phyloP scores from a whole-genome alignment of 2,329 filamentous ascomycete genomes.

The Cytospora piceicola region DNA sequence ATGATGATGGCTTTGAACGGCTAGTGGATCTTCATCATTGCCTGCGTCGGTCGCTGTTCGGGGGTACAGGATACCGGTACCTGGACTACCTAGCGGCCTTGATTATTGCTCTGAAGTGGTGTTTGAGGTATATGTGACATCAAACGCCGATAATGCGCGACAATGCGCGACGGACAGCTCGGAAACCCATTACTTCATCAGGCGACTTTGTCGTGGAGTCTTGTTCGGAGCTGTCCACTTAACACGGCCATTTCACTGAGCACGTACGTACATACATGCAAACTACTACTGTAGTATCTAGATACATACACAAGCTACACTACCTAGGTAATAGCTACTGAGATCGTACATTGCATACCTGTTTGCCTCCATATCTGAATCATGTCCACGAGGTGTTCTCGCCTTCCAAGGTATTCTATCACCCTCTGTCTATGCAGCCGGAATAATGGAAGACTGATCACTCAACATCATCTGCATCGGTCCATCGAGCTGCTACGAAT shows the following conservation, averaged over 20 bases:
- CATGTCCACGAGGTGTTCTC: too few relatives aligned
- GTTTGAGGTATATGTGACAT: slow-evolving; percentile 22
- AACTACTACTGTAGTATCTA: too few relatives aligned
- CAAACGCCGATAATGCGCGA: slow-evolving; percentile 10
- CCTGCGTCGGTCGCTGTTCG: slow-evolving; percentile 1
- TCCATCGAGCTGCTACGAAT: slow-evolving; percentile 11
- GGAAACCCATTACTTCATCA: slow-evolving; percentile 11
- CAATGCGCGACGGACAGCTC: not conserved
- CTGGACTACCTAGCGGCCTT: not conserved
- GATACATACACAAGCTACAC: not conserved
- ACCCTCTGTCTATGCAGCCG: slow-evolving; percentile 17
- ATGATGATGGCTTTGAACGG: not conserved
- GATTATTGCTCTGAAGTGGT: not conserved
- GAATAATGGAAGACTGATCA: slow-evolving; percentile 12
- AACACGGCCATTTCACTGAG: too few relatives aligned
- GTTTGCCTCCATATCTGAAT: not conserved
- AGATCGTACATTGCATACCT: too few relatives aligned
- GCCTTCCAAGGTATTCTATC: not conserved
- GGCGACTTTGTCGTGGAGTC: not conserved
- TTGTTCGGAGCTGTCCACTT: not conserved
- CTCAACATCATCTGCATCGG: slow-evolving; percentile 11
- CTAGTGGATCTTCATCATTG: not conserved
- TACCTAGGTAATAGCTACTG: not conserved
- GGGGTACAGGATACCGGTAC: not conserved
- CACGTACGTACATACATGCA: too few relatives aligned